Evolutionary conservation across 2,329 filamentous ascomycete genomes (phyloP).

Genomic region (Leptographium radiaticola): DNA sequence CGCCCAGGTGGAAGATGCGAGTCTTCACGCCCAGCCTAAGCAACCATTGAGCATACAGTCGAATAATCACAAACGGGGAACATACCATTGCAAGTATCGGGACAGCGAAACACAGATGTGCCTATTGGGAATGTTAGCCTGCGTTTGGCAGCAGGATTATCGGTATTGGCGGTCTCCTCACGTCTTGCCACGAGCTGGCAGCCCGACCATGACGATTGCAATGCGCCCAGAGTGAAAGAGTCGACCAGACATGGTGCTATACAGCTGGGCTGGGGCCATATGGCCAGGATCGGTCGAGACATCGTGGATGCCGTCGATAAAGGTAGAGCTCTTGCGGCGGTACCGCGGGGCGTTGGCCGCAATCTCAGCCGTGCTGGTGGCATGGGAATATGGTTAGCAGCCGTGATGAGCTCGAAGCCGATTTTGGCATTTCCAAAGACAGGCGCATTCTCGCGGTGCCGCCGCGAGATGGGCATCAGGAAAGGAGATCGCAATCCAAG

Average conservation of each 20-base stretch:
- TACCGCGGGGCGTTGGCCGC: conserved; percentile 84
- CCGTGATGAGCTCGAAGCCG: neutral
- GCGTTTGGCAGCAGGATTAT: neutral
- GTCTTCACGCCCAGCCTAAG: conserved; percentile 88
- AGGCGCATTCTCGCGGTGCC: no score
- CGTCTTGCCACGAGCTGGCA: conserved; percentile 93
- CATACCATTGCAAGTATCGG: conserved; percentile 78
- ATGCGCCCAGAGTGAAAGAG: conserved; percentile 96
- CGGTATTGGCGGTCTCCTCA: conserved; percentile 27
- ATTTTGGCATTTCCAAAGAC: neutral
- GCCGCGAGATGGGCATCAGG: neutral
- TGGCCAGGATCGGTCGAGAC: conserved; percentile 59
- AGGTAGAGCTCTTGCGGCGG: conserved; percentile 85
- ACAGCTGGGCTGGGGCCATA: conserved; percentile 89
- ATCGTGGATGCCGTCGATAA: conserved; percentile 95
- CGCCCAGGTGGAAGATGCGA: conserved; percentile 90
- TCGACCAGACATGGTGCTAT: conserved; percentile 93
- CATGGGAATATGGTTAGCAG: conserved; percentile 18
- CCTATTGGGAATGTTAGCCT: conserved; percentile 26
- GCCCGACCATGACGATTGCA: conserved; percentile 90
- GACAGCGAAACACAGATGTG: conserved; percentile 94
- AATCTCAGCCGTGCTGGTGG: conserved; percentile 68
- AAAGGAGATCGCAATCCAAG: neutral
- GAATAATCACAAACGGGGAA: neutral
- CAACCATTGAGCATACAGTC: neutral